A percentile compares a stretch with the other conserved stretches of the same genome.
Evolutionary conservation across 257 asterid genomes (phyloP).

Genomic region (Coffea eugenioides): DNA sequence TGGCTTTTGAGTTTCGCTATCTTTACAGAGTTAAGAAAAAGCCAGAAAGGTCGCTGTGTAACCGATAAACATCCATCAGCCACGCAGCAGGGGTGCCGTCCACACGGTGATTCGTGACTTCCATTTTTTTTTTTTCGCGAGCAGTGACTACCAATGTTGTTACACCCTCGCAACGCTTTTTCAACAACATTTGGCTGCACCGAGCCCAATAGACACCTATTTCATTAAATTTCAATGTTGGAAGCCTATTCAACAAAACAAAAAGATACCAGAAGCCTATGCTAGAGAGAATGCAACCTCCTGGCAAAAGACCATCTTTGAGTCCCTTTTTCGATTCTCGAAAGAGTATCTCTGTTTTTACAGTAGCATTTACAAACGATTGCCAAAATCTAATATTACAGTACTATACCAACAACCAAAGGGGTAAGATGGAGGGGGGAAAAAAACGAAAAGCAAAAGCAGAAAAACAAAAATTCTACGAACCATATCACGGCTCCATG

Average conservation of each 20-base stretch:
- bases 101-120: no score
- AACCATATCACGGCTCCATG: not conserved
- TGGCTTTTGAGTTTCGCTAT: no score
- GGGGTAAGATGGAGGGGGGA: not conserved
- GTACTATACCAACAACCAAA: not conserved
- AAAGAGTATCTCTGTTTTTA: not conserved
- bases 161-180: not conserved
- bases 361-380: conserved; percentile 9
- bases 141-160: no score
- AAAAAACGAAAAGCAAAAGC: not conserved
- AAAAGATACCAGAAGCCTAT: not conserved
- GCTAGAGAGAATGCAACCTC: not conserved
- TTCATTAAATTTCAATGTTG: no score
- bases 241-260: no score
- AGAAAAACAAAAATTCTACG: not conserved
- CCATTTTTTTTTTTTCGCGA: no score
- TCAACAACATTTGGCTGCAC: not conserved
- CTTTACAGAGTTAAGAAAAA: no score
- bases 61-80: no score
- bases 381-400: not conserved
- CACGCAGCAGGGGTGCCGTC: no score
- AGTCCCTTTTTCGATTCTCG: not conserved
- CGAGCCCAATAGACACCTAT: no score
- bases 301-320: not conserved
- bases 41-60: no score